Evolutionary conservation across 495 filamentous ascomycete species (phyloP).

Genomic region (Penicillium salamii): DNA sequence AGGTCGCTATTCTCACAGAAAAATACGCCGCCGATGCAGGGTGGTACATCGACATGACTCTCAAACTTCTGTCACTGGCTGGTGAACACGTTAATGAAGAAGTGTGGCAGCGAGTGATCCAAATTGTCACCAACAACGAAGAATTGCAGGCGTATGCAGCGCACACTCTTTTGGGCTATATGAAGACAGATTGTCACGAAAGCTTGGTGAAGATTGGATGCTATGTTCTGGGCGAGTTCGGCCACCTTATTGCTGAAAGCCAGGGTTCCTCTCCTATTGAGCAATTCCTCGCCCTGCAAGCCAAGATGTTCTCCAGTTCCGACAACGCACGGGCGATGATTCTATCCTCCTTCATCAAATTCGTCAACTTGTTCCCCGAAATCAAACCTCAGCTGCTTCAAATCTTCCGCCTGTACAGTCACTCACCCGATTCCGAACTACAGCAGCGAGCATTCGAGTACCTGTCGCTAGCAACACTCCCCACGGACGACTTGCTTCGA

Average conservation of each 20-base stretch:
- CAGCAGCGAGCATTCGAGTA: constrained; percentile 98
- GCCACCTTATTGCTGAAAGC: constrained; percentile 95
- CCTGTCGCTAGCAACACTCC: constrained; percentile 77
- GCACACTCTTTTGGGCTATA: constrained; percentile 82
- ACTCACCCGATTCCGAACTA: constrained; percentile 90
- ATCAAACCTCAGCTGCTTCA: constrained; percentile 94
- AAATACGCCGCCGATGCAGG: constrained; percentile 98
- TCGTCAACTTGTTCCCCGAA: constrained; percentile 96
- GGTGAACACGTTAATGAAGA: constrained; percentile 99
- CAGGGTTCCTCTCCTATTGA: constrained; percentile 93
- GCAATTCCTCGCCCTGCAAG: constrained; percentile 89
- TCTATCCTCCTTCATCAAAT: constrained; percentile 93
- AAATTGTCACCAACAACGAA: constrained; percentile 99
- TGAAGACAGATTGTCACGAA: constrained; percentile 93
- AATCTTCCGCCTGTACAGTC: constrained; percentile 88
- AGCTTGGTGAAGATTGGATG: constrained; percentile 96
- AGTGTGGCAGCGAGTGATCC: constrained; percentile 98
- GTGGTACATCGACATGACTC: constrained; percentile 98
- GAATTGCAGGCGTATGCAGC: constrained; percentile 96
- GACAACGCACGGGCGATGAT: constrained; percentile 90
- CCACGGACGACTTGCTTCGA: constrained; percentile 86
- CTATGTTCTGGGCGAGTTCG: constrained; percentile 94
- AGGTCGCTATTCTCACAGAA: constrained; percentile 96
- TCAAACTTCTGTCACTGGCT: constrained; percentile 92
- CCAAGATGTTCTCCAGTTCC: constrained; percentile 85